Evolutionary conservation across 805 yeast genomes (phyloP), one percentile per base, ranked within the genome.

Genomic region (Candida namnaoensis): DNA sequence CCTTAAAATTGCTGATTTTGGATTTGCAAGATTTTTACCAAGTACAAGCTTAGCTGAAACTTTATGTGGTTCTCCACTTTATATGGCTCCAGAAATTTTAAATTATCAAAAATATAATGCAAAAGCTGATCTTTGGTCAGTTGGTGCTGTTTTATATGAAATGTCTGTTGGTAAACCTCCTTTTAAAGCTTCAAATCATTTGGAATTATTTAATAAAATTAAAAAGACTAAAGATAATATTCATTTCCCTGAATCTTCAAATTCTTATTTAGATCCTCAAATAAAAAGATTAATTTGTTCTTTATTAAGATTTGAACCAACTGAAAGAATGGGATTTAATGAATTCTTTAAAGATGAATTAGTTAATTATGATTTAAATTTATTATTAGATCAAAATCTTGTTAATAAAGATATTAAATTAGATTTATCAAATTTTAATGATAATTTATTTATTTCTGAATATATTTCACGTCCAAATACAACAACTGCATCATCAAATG

Each of bases 101-200:
- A 72, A 95, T 47, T 90, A 87, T 56, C 97, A 93, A 59, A 93
- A 88, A 62, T 93, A 93, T 65, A 88, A 90, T 51, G 99, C 98
- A 5, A 90, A 88, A 59, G 98, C 97, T 0, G 99, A 93, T 58
- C 64, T 93, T 48, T 93, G 99, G 99, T 88, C 97, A 7, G 96
- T 91, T 5, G 99, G 99, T 4, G 95, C 98, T 1, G 98, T 93
- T 1, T 66, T 90, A 11, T 93, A 82, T 62, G 99, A 93, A 62
- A 90, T 93, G 96, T 75, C 86, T 11, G 88, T 86, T 28, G 98
- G 98, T n/a, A 83, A 76, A 60, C 96, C 99, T 1, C 99, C 99
- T 0, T 93, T 90, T 60, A 79, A 84, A 49, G 98, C 99, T 4
- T 78, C 84, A 5, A 93, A 93, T 57, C 98, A 91, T 59, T 80